Evolutionary conservation across 2,329 filamentous ascomycete genomes (phyloP), one percentile per base, ranked within the genome.

Genomic region (Keithomyces neogunnii): DNA sequence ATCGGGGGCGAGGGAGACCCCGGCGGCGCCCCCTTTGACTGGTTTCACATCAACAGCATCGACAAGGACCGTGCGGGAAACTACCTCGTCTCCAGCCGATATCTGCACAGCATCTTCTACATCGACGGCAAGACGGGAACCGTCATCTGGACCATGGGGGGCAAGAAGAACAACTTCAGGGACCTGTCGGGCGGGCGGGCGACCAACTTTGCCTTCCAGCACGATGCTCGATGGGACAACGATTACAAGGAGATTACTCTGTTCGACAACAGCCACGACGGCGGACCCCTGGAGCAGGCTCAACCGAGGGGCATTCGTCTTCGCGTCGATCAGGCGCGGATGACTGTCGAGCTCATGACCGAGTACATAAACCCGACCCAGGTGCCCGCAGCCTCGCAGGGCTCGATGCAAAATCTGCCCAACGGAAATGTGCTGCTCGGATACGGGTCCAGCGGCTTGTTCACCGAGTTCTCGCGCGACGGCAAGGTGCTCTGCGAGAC

Each of bases 241-340:
- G 67, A 75, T 49, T 46, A 49, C 40, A 28, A 11, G 3, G 76
- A 76, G 4, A 69, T 80, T 49, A 75, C 75, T 1, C 64, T 81
- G 39, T 80, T 74, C 57, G 76, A 81, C 59, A 81, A 80, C 61
- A 62, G 59, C 38, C 73, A 71, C 31, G 73, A 76, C 51, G 72
- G 69, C 13, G 56, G 44, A 58, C 52, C 35, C 65, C 65, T n/a
- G 53, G 28, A 68, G 63, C 13, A 70, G 65, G 46, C 50, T 0
- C 46, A 45, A 3, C 49, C 73, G 71, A 36, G 53, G 3, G 53
- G 50, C 44, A 35, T 53, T 26, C 50, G 50, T 8, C 47, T 55
- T 13, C 29, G 11, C 5, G 42, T 55, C 13, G 51, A 55, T 40
- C 50, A 50, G n/a, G 35, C 31, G 4, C 36, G 40, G 36, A 52